These are phyloP conservation scores for Ambispora gerdemannii DNA, from an alignment of 192 early-diverging fungal species.

Conservation along the genomic window DNA sequence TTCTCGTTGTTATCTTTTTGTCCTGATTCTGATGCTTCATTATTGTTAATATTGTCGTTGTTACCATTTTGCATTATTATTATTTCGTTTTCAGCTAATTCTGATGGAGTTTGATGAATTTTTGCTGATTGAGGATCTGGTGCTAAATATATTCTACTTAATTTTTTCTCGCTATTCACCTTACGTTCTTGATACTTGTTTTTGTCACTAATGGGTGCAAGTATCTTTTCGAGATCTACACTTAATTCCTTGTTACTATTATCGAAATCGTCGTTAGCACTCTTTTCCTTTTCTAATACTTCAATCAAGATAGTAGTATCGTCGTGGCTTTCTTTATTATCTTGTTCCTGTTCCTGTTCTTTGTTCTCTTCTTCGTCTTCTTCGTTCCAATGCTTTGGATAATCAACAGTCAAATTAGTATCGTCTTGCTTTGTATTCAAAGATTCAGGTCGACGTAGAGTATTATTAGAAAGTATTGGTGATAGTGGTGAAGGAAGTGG, in stretches of 20 bases:
- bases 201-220: no score
- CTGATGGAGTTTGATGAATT: not conserved
- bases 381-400: no score
- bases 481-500: not conserved
- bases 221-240: not conserved
- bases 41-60: not conserved
- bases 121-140: not conserved
- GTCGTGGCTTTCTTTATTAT: not conserved
- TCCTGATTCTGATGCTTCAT: not conserved
- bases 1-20: no score
- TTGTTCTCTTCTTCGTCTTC: no score
- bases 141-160: not conserved
- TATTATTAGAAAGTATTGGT: not conserved
- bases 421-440: no score
- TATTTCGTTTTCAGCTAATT: not conserved
- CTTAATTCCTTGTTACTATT: not conserved
- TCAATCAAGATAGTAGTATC: not conserved
- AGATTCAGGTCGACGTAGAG: not conserved
- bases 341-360: not conserved
- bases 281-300: not conserved
- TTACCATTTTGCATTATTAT: not conserved
- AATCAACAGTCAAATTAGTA: no score
- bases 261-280: not conserved
- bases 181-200: no score
- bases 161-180: no score